Conservation (phyloP, 2,329 filamentous ascomycete genomes). For the Mycosphaerelloides madeirae region DNA sequence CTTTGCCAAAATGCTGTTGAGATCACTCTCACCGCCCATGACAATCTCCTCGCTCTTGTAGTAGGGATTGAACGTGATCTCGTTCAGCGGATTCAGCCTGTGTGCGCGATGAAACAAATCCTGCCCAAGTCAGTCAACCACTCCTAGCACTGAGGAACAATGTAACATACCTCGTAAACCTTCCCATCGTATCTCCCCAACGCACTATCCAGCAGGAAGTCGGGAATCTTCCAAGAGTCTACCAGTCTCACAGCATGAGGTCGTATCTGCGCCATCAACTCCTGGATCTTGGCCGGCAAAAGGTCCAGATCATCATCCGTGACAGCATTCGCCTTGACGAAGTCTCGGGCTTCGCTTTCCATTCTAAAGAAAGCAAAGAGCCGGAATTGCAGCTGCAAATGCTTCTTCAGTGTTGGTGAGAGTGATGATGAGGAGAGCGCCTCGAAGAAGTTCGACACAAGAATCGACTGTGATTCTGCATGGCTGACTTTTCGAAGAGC, state of each 20-base stretch:
- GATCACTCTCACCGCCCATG: conserved; percentile 36
- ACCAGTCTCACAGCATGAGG: conserved; percentile 51
- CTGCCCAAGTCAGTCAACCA: conserved; percentile 42
- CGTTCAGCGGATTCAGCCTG: conserved; percentile 49
- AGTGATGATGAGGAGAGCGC: conserved; percentile 30
- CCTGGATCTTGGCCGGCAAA: conserved; percentile 40
- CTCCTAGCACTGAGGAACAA: conserved; percentile 49
- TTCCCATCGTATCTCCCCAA: conserved; percentile 49
- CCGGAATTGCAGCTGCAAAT: conserved; percentile 43
- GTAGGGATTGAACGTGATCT: conserved; percentile 47
- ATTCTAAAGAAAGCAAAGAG: conserved; percentile 48
- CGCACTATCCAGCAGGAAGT: conserved; percentile 50
- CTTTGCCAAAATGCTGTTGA: conserved; percentile 29
- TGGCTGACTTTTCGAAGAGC: conserved; percentile 39
- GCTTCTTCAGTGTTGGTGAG: conserved; percentile 27
- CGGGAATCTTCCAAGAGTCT: conserved; percentile 50
- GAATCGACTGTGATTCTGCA: conserved; percentile 48
- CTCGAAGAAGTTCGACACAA: conserved; percentile 45
- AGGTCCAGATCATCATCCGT: conserved; percentile 38
- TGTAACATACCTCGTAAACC: conserved; percentile 51
- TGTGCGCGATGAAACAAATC: conserved; percentile 50
- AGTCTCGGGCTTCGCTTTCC: conserved; percentile 42
- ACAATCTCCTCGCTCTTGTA: conserved; percentile 48
- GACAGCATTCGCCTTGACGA: conserved; percentile 42
- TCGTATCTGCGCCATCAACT: conserved; percentile 45